Evolutionary conservation across 768 basidiomycete genomes (phyloP), one percentile per base, ranked within the genome.

Genomic region (Dioszegia crocea): DNA sequence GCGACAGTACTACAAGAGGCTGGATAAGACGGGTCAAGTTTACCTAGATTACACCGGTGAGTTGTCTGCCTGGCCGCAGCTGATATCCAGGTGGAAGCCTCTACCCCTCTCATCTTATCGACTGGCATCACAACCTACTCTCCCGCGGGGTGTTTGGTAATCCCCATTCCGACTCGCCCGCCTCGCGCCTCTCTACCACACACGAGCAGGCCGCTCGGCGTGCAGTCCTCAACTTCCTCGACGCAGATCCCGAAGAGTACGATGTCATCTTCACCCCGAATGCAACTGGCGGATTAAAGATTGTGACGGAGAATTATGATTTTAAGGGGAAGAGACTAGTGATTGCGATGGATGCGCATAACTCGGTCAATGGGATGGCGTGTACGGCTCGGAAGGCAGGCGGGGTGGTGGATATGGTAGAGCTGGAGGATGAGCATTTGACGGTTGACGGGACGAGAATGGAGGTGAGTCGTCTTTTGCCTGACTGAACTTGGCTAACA

Each of bases 31-130:
- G 16, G 30, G 49, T 9, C 49, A 51, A 3, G 49, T 51, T 4
- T 51, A 51, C 31, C 30, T 51, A 12, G 49, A 51, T 29, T 51
- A 51, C 23, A 51, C 31, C 5, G 49, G 49, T 51, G 24, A 30
- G 49, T 19, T 17, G 9, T 19, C 26, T 9, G 12, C 23, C 11
- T 26, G 33, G 49, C 19, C n/a, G 19, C 24, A 12, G 46, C 49
- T 51, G 23, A 51, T 43, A 12, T 31, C 19, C 49, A 51, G 49
- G 49, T 16, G 49, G 11, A 30, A 36, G 36, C 30, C 21, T 51
- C 27, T 51, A 51, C 49, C 49, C 49, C 12, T 51, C 49, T 6
- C 49, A 51, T 29, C 49, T 51, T 11, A 38, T 51, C 49, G 49
- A 51, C 49, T 38, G 49, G 49, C 49, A 51, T 26, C 49, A 51